Conservation (phyloP, 225 moss, liverwort and hornwort species). For the Polytrichum commune region DNA sequence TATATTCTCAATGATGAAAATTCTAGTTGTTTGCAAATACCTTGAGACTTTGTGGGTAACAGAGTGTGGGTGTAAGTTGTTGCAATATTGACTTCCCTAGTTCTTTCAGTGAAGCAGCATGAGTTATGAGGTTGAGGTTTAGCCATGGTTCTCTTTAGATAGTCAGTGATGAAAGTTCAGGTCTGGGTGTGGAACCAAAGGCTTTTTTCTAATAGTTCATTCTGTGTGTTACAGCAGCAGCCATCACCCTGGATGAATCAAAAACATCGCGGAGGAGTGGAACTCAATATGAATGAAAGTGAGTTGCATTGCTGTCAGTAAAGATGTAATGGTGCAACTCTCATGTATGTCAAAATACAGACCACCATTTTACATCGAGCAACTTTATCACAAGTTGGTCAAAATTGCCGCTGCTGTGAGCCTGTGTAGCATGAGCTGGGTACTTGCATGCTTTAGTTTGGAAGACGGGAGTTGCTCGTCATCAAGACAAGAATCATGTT, state of each 20-base stretch:
- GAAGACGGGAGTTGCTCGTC: not conserved
- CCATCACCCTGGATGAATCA: slow-evolving; percentile 84
- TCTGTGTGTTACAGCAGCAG: slow-evolving; percentile 45
- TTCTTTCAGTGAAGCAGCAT: too few relatives aligned
- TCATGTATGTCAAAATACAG: not conserved
- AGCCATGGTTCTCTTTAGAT: too few relatives aligned
- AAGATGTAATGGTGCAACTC: not conserved
- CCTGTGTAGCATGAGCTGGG: not conserved
- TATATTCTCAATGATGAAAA: too few relatives aligned
- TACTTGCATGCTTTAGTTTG: not conserved
- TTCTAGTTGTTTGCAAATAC: too few relatives aligned
- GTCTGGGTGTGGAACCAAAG: too few relatives aligned
- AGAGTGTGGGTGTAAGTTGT: too few relatives aligned
- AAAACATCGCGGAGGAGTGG: slow-evolving; percentile 71
- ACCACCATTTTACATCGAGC: not conserved
- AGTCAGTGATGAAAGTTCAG: too few relatives aligned
- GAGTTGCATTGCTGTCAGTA: slow-evolving; percentile 22
- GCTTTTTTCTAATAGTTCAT: not conserved
- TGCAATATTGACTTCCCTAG: too few relatives aligned
- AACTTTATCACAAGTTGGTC: not conserved
- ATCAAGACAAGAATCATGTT: not conserved
- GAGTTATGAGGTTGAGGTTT: too few relatives aligned
- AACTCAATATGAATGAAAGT: slow-evolving; percentile 85
- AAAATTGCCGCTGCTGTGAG: not conserved
- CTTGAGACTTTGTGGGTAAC: too few relatives aligned